A percentile compares a stretch with the other conserved stretches of the same genome.
Evolutionary conservation across 148 eudicot species (phyloP).

Genomic region (Arctostaphylos glauca): DNA sequence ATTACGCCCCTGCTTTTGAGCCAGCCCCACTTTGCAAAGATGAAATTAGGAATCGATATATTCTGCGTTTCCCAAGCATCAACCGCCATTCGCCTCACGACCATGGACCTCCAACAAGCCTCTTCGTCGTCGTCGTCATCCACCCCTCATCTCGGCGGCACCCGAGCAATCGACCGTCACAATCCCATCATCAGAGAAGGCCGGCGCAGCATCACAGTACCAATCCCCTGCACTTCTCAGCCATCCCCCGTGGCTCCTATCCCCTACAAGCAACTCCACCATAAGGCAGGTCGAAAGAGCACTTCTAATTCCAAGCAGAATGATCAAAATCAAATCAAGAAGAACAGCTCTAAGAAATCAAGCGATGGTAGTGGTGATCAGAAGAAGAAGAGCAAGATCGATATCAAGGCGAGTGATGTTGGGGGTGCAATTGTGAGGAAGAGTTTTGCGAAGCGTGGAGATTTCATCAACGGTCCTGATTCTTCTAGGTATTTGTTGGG

Average conservation of each 20-base stretch:
- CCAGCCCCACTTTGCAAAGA: conserved; percentile 15
- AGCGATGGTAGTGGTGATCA: not conserved
- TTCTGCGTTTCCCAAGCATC: conserved; percentile 44
- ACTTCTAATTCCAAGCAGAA: not conserved
- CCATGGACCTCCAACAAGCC: conserved; percentile 21
- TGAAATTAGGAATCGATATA: conserved; percentile 37
- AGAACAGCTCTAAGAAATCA: conserved; percentile 5
- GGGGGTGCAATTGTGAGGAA: conserved; percentile 19
- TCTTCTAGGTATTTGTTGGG: conserved; percentile 69
- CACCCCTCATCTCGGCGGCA: conserved; percentile 16
- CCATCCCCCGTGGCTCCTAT: conserved; percentile 18
- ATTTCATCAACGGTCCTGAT: conserved; percentile 53
- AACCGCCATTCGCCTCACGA: conserved; percentile 28
- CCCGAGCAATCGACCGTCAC: conserved; percentile 79
- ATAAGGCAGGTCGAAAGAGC: conserved; percentile 11
- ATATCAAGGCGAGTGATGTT: not conserved
- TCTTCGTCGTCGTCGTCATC: conserved; percentile 28
- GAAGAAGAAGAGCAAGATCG: conserved; percentile 2
- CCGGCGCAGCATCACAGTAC: conserved; percentile 24
- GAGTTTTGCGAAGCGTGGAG: conserved; percentile 39
- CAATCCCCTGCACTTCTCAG: conserved; percentile 21
- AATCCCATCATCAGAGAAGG: conserved; percentile 82
- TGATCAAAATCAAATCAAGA: conserved; percentile 9
- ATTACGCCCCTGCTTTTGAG: not conserved
- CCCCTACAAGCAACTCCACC: conserved; percentile 17